A percentile compares a stretch with the other conserved stretches of the same genome.
Evolutionary conservation across 345 rosid species (phyloP).

Genomic region (Balakata baccata): DNA sequence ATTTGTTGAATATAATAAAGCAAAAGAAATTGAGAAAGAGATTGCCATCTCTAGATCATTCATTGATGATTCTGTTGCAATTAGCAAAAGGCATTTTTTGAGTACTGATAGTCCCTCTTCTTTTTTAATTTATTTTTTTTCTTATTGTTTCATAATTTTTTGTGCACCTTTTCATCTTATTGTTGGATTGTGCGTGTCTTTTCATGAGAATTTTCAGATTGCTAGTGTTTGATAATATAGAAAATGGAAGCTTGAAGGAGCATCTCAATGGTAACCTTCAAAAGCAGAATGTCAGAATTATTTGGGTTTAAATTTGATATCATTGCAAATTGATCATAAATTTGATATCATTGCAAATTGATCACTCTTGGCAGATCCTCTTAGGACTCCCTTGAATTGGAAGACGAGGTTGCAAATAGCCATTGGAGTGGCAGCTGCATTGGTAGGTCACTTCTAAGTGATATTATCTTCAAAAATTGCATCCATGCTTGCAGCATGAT

Average conservation of each 20-base stretch:
- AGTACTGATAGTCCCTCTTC: no score
- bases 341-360: conserved; percentile 1
- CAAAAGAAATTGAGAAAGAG: no score
- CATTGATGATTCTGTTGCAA: no score
- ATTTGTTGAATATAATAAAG: no score
- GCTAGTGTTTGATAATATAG: conserved; percentile 70
- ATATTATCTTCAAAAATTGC: no score
- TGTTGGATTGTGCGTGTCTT: no score
- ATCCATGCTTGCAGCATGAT: background rate
- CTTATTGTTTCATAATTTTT: background rate
- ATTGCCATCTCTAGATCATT: no score
- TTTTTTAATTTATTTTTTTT: background rate
- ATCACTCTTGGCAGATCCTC: conserved; percentile 72
- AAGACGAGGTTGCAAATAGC: conserved; percentile 73
- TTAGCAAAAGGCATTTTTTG: no score
- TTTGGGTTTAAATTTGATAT: conserved; percentile 6
- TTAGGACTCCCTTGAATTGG: conserved; percentile 91
- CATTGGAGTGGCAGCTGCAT: conserved; percentile 84
- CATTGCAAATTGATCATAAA: no score
- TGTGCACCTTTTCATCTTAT: no score
- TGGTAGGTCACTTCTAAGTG: conserved; percentile 50
- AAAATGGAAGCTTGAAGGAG: conserved; percentile 88
- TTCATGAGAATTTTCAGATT: conserved; percentile 44
- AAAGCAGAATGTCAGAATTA: background rate
- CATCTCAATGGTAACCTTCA: conserved; percentile 67